These are phyloP conservation scores for Fusarium coffeatum DNA, from an alignment of 2,329 filamentous ascomycete genomes.

Conservation along the genomic window DNA sequence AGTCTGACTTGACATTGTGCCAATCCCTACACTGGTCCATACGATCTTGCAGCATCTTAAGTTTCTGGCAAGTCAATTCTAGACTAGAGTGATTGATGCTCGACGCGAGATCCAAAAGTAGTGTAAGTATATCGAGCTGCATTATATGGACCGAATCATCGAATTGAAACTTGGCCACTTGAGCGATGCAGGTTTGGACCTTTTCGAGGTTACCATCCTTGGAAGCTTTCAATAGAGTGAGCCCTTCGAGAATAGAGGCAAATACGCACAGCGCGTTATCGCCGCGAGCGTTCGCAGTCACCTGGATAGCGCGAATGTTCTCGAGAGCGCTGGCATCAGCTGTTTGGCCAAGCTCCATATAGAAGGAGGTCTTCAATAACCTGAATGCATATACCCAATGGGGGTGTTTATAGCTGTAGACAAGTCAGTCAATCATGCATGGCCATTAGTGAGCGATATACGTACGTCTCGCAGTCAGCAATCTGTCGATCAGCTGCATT, in stretches of 20 bases:
- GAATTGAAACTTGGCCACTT: conserved; percentile 76
- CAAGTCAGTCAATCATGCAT: conserved; percentile 22
- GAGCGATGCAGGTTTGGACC: conserved; percentile 79
- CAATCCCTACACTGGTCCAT: conserved; percentile 69
- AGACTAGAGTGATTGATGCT: conserved; percentile 73
- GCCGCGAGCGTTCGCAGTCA: conserved; percentile 67
- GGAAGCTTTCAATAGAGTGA: conserved; percentile 73
- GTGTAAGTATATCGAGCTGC: conserved; percentile 73
- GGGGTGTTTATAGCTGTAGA: conserved; percentile 69
- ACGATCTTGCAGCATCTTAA: conserved; percentile 69
- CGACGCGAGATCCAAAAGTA: conserved; percentile 77
- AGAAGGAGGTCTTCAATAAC: conserved; percentile 76
- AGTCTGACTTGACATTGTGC: conserved; percentile 60
- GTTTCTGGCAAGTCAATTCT: conserved; percentile 67
- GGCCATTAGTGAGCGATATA: conserved; percentile 7
- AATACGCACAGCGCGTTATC: conserved; percentile 74
- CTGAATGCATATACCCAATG: conserved; percentile 83
- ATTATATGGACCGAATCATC: conserved; percentile 70
- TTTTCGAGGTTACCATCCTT: conserved; percentile 75
- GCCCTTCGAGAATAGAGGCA: conserved; percentile 74
- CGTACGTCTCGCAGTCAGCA: conserved; percentile 73
- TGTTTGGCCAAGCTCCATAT: conserved; percentile 69
- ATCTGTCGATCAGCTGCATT: conserved; percentile 78
- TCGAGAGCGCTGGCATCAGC: conserved; percentile 74
- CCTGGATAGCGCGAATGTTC: conserved; percentile 73